These are phyloP conservation scores for Amanita thiersii DNA, from an alignment of 768 basidiomycete genomes.

Conservation along the genomic window DNA sequence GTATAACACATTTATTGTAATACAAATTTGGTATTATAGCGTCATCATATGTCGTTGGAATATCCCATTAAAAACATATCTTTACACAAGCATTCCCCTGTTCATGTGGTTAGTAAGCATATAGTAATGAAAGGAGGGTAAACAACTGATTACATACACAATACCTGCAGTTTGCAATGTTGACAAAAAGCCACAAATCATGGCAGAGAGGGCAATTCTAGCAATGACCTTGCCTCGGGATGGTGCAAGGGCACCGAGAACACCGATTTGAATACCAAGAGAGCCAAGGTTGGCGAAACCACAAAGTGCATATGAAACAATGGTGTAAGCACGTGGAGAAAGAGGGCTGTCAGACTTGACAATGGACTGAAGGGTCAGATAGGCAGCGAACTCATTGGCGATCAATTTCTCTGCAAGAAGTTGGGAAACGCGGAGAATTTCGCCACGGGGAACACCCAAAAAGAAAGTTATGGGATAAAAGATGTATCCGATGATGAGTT, in stretches of 20 bases:
- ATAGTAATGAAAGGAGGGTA: conserved; percentile 9
- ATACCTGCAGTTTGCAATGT: conserved; percentile 30
- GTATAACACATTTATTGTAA: conserved; percentile 2
- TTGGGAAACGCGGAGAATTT: conserved; percentile 74
- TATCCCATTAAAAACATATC: neutral
- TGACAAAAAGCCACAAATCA: conserved; percentile 25
- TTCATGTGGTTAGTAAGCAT: conserved; percentile 13
- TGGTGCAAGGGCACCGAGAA: conserved; percentile 36
- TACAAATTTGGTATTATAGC: neutral
- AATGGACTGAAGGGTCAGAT: conserved; percentile 48
- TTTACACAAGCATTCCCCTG: conserved; percentile 40
- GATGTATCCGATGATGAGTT: conserved; percentile 79
- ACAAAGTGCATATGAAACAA: conserved; percentile 82
- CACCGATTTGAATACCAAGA: conserved; percentile 70
- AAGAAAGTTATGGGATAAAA: conserved; percentile 87
- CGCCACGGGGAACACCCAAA: conserved; percentile 67
- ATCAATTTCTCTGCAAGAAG: conserved; percentile 83
- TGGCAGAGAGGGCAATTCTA: conserved; percentile 48
- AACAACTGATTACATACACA: conserved; percentile 19
- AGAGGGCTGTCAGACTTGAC: conserved; percentile 42
- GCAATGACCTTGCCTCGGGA: conserved; percentile 65
- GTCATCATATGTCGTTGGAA: neutral
- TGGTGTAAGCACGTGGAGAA: conserved; percentile 68
- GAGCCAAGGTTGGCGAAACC: conserved; percentile 88
- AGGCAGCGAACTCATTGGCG: conserved; percentile 83